Evolutionary conservation across 2,329 filamentous ascomycete species (phyloP).

Genomic region (Chrysosporium keratinophilum): DNA sequence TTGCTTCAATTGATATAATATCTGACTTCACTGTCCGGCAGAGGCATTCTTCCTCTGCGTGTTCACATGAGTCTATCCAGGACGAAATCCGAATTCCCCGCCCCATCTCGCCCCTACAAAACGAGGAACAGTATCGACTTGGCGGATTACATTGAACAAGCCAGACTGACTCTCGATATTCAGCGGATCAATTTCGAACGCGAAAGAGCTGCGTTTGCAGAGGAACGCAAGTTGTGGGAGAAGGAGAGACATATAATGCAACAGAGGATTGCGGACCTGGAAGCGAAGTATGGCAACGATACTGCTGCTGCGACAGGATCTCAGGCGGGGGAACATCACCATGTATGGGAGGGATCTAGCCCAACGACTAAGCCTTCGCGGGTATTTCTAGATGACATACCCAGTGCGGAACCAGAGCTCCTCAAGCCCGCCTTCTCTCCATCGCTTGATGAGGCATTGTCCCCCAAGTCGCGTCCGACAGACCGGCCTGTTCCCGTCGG

Average conservation of each 20-base stretch:
- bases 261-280: constrained; percentile 34
- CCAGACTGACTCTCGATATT: constrained; percentile 30
- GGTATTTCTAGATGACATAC: constrained; percentile 28
- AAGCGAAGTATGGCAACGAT: constrained; percentile 24
- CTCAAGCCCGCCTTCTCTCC: constrained; percentile 18
- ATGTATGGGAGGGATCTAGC: constrained; percentile 38
- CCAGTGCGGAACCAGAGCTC: constrained; percentile 15
- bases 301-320: neutral
- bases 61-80: constrained; percentile 1
- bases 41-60: neutral
- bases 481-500: constrained; percentile 26
- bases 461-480: constrained; percentile 27
- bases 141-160: constrained; percentile 32
- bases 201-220: constrained; percentile 33
- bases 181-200: constrained; percentile 32
- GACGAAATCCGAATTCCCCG: neutral
- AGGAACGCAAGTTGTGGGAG: constrained; percentile 37
- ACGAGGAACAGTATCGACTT: neutral
- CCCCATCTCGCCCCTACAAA: neutral
- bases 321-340: constrained; percentile 17
- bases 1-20: neutral
- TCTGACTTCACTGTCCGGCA: neutral
- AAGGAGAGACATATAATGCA: constrained; percentile 35
- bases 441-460: constrained; percentile 34
- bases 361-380: constrained; percentile 33